Conservation (phyloP, 371 early-diverging fungal genomes). For the Phascolomyces articulosus region DNA sequence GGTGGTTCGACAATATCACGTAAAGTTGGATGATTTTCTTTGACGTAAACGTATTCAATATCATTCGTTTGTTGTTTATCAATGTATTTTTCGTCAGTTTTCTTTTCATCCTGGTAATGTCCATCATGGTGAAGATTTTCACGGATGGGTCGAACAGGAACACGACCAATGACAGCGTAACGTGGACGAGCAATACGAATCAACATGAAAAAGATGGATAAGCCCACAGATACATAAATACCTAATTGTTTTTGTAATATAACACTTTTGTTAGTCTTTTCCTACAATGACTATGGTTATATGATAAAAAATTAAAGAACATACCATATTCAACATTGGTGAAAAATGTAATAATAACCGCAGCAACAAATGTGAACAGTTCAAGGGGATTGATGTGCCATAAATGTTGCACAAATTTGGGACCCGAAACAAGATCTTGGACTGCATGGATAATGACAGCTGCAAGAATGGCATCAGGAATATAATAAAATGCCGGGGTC, state of each 20-base stretch:
- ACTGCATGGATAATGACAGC: constrained; percentile 83
- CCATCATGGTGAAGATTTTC: not conserved
- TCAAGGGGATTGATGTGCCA: constrained; percentile 54
- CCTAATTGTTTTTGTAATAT: too few relatives aligned
- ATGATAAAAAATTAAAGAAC: too few relatives aligned
- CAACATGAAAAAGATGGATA: constrained; percentile 67
- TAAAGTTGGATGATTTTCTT: constrained; percentile 39
- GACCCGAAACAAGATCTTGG: constrained; percentile 55
- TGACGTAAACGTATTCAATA: constrained; percentile 45
- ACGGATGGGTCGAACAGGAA: constrained; percentile 24
- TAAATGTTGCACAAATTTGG: constrained; percentile 32
- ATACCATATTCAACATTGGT: constrained; percentile 66
- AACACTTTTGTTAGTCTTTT: too few relatives aligned
- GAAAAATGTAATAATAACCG: constrained; percentile 67
- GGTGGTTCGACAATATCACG: constrained; percentile 32
- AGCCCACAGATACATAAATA: constrained; percentile 68
- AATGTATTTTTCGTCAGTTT: constrained; percentile 6
- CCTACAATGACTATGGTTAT: too few relatives aligned
- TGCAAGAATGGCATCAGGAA: constrained; percentile 78
- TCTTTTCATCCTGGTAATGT: not conserved
- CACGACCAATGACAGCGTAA: constrained; percentile 42
- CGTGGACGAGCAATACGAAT: constrained; percentile 73
- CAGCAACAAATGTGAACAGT: constrained; percentile 45
- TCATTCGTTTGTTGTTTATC: constrained; percentile 1
- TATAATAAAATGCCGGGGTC: constrained; percentile 84